phyloP scores from a whole-genome alignment of 768 basidiomycete species.

The Amanita brunnescens region DNA sequence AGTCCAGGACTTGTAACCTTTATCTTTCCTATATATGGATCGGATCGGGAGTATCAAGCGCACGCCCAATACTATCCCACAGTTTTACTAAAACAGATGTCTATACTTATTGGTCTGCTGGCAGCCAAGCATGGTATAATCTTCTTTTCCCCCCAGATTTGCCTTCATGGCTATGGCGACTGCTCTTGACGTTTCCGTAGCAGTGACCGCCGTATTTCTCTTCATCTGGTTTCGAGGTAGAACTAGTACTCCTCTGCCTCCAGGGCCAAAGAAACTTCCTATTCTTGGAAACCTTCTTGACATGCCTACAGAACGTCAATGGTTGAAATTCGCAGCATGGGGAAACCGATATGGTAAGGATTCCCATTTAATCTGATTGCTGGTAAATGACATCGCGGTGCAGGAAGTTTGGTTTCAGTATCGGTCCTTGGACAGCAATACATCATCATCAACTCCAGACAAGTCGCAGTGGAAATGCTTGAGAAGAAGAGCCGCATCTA shows the following conservation, averaged over 20 bases:
- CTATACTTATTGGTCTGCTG: too few relatives aligned
- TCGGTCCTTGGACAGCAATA: conserved; percentile 14
- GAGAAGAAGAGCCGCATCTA: conserved; percentile 44
- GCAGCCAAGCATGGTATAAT: too few relatives aligned
- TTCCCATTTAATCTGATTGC: background rate
- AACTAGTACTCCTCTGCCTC: conserved; percentile 20
- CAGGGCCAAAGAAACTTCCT: conserved; percentile 34
- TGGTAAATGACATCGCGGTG: background rate
- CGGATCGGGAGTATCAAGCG: too few relatives aligned
- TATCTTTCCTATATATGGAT: too few relatives aligned
- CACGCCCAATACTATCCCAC: too few relatives aligned
- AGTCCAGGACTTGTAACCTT: too few relatives aligned
- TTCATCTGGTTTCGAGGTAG: background rate
- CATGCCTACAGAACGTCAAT: conserved; percentile 32
- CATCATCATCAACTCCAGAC: conserved; percentile 33
- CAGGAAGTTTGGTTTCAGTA: conserved; percentile 3
- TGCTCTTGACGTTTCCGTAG: background rate
- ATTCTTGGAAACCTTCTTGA: conserved; percentile 36
- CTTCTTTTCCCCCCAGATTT: too few relatives aligned
- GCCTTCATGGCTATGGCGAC: too few relatives aligned
- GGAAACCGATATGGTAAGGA: conserved; percentile 28
- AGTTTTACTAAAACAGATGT: too few relatives aligned
- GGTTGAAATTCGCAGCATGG: conserved; percentile 36
- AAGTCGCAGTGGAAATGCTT: conserved; percentile 38
- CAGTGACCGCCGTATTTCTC: background rate